Evolutionary conservation across 2,329 filamentous ascomycete species (phyloP).

Genomic region (Ceratocystis albifundus): DNA sequence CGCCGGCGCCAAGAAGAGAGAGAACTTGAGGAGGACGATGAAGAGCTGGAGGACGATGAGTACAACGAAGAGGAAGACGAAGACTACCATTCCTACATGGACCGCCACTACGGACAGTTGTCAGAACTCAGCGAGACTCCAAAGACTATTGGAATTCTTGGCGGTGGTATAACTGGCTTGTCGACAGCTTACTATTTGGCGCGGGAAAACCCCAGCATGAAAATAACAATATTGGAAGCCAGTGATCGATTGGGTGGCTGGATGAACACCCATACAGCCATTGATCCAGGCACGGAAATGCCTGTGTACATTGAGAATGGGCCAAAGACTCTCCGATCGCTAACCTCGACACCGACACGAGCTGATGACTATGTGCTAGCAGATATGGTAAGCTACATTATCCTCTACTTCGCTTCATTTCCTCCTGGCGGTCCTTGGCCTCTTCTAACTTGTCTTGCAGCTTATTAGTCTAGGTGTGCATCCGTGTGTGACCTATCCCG

Average conservation of each 20-base stretch:
- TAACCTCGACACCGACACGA: conserved; percentile 32
- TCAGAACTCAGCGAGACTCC: conserved; percentile 19
- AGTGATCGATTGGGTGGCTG: conserved; percentile 65
- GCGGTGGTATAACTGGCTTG: conserved; percentile 74
- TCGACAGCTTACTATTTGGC: conserved; percentile 66
- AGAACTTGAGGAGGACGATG: neutral
- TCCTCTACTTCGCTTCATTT: neutral
- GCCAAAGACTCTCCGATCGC: conserved; percentile 60
- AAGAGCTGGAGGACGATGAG: conserved; percentile 1
- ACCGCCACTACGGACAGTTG: too few relatives aligned
- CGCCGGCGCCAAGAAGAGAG: neutral
- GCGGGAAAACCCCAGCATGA: conserved; percentile 31
- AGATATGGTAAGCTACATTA: conserved; percentile 48
- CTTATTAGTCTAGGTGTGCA: conserved; percentile 19
- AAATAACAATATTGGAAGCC: conserved; percentile 36
- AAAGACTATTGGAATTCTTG: conserved; percentile 53
- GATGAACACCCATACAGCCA: conserved; percentile 56
- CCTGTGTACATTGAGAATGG: conserved; percentile 35
- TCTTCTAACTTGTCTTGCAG: neutral
- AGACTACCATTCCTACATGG: neutral
- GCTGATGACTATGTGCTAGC: conserved; percentile 56
- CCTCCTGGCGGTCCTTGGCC: neutral
- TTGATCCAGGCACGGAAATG: conserved; percentile 28
- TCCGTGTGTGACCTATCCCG: conserved; percentile 18
- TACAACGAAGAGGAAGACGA: neutral